Base-by-base conservation (phyloP, 2,329 filamentous ascomycete species). In the Arthrobotrys iridis region DNA sequence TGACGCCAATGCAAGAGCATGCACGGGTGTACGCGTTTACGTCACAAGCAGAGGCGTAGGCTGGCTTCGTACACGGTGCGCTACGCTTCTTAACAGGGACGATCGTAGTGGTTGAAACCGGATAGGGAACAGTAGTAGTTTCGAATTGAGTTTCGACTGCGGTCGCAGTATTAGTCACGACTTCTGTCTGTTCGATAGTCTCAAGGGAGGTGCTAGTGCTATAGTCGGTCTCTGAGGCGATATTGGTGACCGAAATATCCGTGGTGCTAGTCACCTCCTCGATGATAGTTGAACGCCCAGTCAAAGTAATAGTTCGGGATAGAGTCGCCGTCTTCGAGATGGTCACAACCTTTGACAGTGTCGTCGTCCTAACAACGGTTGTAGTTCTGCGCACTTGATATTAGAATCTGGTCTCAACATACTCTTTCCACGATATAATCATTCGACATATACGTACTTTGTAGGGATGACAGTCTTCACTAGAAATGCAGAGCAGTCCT, bases 1-100 rank as follows among this genome's bases (percentile, higher is more conserved):
- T 63, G 55, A 74, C 35, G 13, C 70, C 70, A 1, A 67, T 15
- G 55, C 70, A 74, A n/a, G 70, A 74, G 62, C 70, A 74, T 8
- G 70, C 70, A 10, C 55, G 43, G 28, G 62, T 74, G 41, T 74
- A 74, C 4, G 52, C 62, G 20, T 3, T 22, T 35, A 26, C 63
- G 13, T 63, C 62, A 13, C 70, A 74, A 4, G 35, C 52, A 43
- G 52, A 57, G 8, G 70, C 70, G 11, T 74, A 74, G 13, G 45
- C 30, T 24, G 70, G 70, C 46, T 67, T 74, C 22, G 46, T 30
- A 1, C 46, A 35, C 6, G 35, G 26, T 33, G 15, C 35, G n/a
- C 28, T n/a, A 7, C 20, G 30, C 13, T 46, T 48, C 3, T 40
- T 35, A 18, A 20, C 28, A 10, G 40, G 0, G 13, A 33, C 55